A percentile compares a stretch with the other conserved stretches of the same genome.
These are phyloP conservation scores for Litchi chinensis DNA, from an alignment of 345 rosid species.

Conservation along the genomic window DNA sequence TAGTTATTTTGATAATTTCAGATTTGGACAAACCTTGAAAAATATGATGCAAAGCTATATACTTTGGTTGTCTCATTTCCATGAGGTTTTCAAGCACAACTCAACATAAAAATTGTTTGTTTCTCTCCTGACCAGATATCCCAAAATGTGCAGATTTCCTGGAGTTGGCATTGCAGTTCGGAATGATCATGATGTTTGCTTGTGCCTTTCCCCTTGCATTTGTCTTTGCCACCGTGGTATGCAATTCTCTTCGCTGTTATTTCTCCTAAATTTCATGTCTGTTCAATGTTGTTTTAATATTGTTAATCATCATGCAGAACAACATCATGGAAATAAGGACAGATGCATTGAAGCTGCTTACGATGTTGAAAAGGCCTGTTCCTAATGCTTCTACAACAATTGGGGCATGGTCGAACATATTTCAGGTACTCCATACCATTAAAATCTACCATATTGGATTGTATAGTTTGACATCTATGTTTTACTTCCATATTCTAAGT, in stretches of 20 bases:
- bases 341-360: conserved; percentile 80
- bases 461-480: neutral
- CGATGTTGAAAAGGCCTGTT: conserved; percentile 72
- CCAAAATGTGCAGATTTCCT: conserved; percentile 59
- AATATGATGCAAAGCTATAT: neutral
- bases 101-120: neutral
- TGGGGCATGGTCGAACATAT: conserved; percentile 95
- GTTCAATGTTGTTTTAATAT: conserved; percentile 2
- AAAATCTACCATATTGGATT: neutral
- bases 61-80: neutral
- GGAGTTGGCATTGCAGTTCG: conserved; percentile 87
- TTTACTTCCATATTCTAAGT: neutral
- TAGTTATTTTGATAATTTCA: neutral
- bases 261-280: conserved; percentile 4
- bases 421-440: conserved; percentile 56
- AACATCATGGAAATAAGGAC: conserved; percentile 80
- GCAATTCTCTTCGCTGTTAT: conserved; percentile 8
- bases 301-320: conserved; percentile 46
- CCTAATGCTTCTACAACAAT: conserved; percentile 84
- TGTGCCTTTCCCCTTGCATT: conserved; percentile 94
- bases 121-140: conserved; percentile 5
- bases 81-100: neutral
- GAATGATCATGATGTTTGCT: conserved; percentile 99
- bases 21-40: neutral
- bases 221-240: conserved; percentile 72